phyloP scores from a whole-genome alignment of 2,329 filamentous ascomycete species.

The Aspergillus calidoustus region DNA sequence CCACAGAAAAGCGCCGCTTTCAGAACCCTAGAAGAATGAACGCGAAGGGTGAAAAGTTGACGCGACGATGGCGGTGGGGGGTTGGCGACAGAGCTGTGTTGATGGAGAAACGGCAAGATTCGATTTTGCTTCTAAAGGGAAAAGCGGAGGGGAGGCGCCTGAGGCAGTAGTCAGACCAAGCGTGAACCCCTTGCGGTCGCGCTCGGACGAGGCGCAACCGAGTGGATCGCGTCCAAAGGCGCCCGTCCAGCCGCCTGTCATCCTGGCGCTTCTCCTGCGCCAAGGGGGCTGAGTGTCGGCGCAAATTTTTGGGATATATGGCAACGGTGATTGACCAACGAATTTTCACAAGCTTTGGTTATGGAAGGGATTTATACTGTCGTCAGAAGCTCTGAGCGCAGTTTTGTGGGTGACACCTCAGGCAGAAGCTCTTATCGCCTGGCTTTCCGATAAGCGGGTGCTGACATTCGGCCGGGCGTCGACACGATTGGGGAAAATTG shows the following conservation, averaged over 20 bases:
- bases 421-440: constrained; percentile 4
- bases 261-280: constrained; percentile 5
- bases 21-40: constrained; percentile 18
- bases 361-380: not conserved
- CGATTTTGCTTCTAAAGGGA: constrained; percentile 29
- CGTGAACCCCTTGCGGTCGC: constrained; percentile 7
- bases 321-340: not conserved
- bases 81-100: constrained; percentile 23
- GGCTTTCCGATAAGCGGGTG: not conserved
- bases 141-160: constrained; percentile 27
- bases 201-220: constrained; percentile 16
- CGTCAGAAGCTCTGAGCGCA: not conserved
- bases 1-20: constrained; percentile 11
- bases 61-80: constrained; percentile 25
- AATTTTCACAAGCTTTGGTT: not conserved
- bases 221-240: constrained; percentile 21
- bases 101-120: constrained; percentile 33
- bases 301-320: not conserved
- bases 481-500: constrained; percentile 5
- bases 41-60: constrained; percentile 20
- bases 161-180: not conserved
- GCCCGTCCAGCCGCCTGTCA: constrained; percentile 12
- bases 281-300: not conserved
- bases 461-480: not conserved
- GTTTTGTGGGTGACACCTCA: constrained; percentile 6